phyloP scores from a whole-genome alignment of 225 moss, liverwort and hornwort species.

The Physcomitrellopsis africana region DNA sequence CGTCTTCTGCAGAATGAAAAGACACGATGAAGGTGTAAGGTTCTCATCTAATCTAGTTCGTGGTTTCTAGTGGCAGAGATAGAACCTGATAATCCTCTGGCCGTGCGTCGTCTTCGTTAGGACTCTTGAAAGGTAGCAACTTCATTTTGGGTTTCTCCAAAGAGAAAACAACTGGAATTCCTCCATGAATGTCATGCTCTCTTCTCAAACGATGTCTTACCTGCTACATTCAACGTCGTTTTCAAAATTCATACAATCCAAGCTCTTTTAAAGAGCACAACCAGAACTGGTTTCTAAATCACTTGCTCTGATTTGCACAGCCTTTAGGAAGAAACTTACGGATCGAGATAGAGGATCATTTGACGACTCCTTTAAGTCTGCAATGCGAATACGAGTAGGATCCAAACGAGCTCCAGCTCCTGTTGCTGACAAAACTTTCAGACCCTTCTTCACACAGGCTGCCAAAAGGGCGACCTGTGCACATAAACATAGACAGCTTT shows the following conservation, averaged over 20 bases:
- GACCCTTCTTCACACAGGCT: slow-evolving; percentile 80
- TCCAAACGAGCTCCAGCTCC: slow-evolving; percentile 98
- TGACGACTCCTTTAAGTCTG: slow-evolving; percentile 92
- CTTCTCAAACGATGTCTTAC: slow-evolving; percentile 88
- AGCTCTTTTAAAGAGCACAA: slow-evolving; percentile 20
- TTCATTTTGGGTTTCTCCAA: slow-evolving; percentile 88
- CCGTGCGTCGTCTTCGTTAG: slow-evolving; percentile 69
- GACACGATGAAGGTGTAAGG: not conserved
- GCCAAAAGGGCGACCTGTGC: slow-evolving; percentile 86
- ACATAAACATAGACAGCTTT: not conserved
- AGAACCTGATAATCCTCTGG: slow-evolving; percentile 93
- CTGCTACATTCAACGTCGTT: slow-evolving; percentile 50
- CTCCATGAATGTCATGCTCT: slow-evolving; percentile 81
- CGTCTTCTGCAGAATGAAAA: not conserved
- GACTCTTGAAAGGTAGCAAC: slow-evolving; percentile 80
- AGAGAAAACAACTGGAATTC: slow-evolving; percentile 95
- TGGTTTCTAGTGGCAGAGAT: not conserved
- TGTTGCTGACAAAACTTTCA: slow-evolving; percentile 93
- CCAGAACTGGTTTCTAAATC: slow-evolving; percentile 2
- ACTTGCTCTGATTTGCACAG: not conserved
- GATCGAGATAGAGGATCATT: slow-evolving; percentile 96
- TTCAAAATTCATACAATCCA: slow-evolving; percentile 15
- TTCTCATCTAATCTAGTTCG: not conserved
- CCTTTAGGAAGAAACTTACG: slow-evolving; percentile 49
- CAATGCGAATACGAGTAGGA: slow-evolving; percentile 93